Conservation (phyloP, 1,139 yeast species). For the Eremothecium cymbalariae region DNA sequence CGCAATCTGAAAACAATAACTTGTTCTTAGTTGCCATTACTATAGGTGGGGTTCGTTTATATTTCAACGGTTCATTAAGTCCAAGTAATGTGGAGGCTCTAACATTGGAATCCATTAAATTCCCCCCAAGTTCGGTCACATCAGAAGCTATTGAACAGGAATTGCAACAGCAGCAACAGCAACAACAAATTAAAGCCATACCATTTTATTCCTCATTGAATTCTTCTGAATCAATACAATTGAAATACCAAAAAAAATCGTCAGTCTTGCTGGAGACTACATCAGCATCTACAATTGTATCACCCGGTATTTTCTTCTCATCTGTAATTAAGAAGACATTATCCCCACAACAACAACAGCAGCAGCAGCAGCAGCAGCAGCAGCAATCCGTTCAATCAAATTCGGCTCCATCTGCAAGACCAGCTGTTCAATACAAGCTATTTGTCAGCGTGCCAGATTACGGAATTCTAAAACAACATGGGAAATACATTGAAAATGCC, state of each 20-base stretch:
- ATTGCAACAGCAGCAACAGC: conserved; percentile 35
- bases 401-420: conserved; percentile 4
- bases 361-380: conserved; percentile 7
- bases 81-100: conserved; percentile 36
- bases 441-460: conserved; percentile 79
- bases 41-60: conserved; percentile 73
- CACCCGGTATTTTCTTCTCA: conserved; percentile 76
- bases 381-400: conserved; percentile 1
- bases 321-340: conserved; percentile 35
- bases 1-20: conserved; percentile 57
- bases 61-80: conserved; percentile 45
- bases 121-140: conserved; percentile 64
- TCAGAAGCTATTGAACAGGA: conserved; percentile 46
- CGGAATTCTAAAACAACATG: conserved; percentile 66
- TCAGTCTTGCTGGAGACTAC: conserved; percentile 37
- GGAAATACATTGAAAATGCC: conserved; percentile 71
- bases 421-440: conserved; percentile 35
- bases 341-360: conserved; percentile 19
- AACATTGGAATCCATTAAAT: conserved; percentile 51
- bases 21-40: conserved; percentile 81
- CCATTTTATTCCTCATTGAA: conserved; percentile 27
- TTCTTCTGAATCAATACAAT: conserved; percentile 28
- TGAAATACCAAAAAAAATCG: conserved; percentile 38
- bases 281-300: conserved; percentile 45
- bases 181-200: conserved; percentile 33